These are phyloP conservation scores for Sporothrix humicola DNA, from an alignment of 2,329 filamentous ascomycete species.

Conservation along the genomic window DNA sequence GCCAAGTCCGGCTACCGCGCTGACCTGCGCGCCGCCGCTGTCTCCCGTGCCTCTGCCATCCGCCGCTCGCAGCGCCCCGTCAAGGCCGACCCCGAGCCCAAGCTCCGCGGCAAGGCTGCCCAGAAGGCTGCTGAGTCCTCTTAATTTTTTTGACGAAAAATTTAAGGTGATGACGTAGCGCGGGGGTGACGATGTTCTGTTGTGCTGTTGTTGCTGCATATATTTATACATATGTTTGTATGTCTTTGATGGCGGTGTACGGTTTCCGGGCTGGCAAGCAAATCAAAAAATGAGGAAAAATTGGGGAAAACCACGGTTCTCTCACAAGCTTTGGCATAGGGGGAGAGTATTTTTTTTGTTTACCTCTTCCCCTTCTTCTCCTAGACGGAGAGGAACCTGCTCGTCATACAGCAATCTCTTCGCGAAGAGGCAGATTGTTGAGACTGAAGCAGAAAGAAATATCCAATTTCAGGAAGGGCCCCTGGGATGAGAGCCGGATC, in stretches of 20 bases:
- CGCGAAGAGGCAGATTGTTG: constrained; percentile 11
- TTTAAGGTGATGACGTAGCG: not conserved
- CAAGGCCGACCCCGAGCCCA: constrained; percentile 75
- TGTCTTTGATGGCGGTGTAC: constrained; percentile 27
- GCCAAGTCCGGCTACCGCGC: constrained; percentile 85
- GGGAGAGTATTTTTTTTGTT: constrained; percentile 6
- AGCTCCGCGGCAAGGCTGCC: constrained; percentile 81
- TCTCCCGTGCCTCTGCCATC: constrained; percentile 86
- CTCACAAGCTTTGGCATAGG: constrained; percentile 5
- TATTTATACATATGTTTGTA: constrained; percentile 13
- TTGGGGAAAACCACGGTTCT: not conserved
- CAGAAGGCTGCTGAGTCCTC: constrained; percentile 68
- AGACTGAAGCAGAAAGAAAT: not conserved
- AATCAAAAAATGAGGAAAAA: not conserved
- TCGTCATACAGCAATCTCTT: not conserved
- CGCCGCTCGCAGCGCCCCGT: constrained; percentile 76
- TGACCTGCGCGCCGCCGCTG: constrained; percentile 77
- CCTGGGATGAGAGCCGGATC: constrained; percentile 21
- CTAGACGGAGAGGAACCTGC: not conserved
- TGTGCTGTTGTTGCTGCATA: constrained; percentile 22
- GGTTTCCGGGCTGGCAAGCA: constrained; percentile 30
- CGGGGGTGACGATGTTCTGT: not conserved
- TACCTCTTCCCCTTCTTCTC: not conserved
- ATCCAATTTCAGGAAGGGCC: not conserved
- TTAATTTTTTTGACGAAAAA: constrained; percentile 39